phyloP scores from a whole-genome alignment of 306 rosid species.

The Betula pendula region DNA sequence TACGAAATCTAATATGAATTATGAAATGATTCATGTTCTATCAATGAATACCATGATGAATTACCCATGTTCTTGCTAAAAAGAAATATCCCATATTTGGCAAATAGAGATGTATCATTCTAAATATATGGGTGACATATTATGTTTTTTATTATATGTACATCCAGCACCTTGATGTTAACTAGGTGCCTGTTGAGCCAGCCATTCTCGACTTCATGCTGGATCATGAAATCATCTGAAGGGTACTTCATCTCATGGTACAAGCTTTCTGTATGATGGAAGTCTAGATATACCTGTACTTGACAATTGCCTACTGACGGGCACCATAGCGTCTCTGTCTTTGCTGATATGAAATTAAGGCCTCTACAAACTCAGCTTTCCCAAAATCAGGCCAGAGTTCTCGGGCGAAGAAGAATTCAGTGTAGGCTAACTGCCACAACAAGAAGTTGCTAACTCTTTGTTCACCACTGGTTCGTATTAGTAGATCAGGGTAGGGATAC shows the following conservation, averaged over 20 bases:
- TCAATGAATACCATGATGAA: neutral
- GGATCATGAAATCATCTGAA: neutral
- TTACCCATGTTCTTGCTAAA: neutral
- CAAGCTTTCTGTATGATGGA: neutral
- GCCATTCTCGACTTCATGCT: neutral
- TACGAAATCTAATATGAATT: too few relatives aligned
- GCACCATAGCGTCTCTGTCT: slow-evolving; percentile 71
- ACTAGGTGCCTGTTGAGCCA: neutral
- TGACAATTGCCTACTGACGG: slow-evolving; percentile 13
- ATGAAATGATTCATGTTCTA: too few relatives aligned
- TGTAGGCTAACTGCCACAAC: slow-evolving; percentile 82
- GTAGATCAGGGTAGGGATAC: slow-evolving; percentile 70
- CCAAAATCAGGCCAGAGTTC: slow-evolving; percentile 82
- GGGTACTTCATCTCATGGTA: neutral
- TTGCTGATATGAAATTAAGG: slow-evolving; percentile 66
- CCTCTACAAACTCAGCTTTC: slow-evolving; percentile 55
- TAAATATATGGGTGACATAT: neutral
- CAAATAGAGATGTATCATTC: neutral
- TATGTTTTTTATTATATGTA: neutral
- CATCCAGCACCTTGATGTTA: neutral
- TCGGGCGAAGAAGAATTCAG: slow-evolving; percentile 56
- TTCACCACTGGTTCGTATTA: slow-evolving; percentile 82
- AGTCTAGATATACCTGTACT: neutral
- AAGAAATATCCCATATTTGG: neutral
- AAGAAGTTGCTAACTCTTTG: slow-evolving; percentile 80